phyloP scores from a whole-genome alignment of 176 grass and related monocot species.

The Cenchrus fungigraminus region DNA sequence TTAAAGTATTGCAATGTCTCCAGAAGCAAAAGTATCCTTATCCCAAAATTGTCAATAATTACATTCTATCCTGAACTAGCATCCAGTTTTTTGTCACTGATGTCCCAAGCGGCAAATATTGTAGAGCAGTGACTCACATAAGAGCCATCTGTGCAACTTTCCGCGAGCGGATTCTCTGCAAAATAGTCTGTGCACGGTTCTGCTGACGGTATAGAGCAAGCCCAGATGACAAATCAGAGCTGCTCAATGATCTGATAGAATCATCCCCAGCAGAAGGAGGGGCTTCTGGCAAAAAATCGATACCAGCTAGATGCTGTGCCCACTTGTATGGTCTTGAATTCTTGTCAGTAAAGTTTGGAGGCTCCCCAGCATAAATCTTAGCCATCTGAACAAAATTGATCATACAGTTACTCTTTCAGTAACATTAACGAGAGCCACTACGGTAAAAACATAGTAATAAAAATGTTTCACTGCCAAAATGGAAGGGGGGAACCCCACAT shows the following conservation, averaged over 20 bases:
- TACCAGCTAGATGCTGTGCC: constrained; percentile 94
- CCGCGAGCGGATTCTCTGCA: constrained; percentile 88
- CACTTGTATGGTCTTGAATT: constrained; percentile 91
- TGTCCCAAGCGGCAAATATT: constrained; percentile 55
- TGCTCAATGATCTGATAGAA: constrained; percentile 50
- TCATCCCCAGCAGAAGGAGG: constrained; percentile 51
- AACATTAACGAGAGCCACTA: not conserved
- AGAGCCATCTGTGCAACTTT: constrained; percentile 93
- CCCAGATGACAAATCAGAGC: constrained; percentile 65
- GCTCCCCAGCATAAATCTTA: constrained; percentile 76
- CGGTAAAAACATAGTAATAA: not conserved
- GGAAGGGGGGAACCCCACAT: not conserved
- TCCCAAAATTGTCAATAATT: constrained; percentile 44
- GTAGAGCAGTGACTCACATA: constrained; percentile 86
- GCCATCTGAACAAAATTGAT: constrained; percentile 69
- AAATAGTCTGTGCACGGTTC: constrained; percentile 81
- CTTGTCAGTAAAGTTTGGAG: constrained; percentile 72
- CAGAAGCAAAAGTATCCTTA: constrained; percentile 50
- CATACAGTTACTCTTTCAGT: constrained; percentile 17
- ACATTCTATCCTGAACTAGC: constrained; percentile 52
- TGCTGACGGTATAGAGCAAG: constrained; percentile 80
- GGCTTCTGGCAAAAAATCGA: constrained; percentile 88
- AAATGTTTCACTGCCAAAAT: not conserved
- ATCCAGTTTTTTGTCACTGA: constrained; percentile 46
- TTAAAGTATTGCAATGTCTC: constrained; percentile 40